Conservation (phyloP, 1,139 yeast genomes). For the Ogataea hybrid region DNA sequence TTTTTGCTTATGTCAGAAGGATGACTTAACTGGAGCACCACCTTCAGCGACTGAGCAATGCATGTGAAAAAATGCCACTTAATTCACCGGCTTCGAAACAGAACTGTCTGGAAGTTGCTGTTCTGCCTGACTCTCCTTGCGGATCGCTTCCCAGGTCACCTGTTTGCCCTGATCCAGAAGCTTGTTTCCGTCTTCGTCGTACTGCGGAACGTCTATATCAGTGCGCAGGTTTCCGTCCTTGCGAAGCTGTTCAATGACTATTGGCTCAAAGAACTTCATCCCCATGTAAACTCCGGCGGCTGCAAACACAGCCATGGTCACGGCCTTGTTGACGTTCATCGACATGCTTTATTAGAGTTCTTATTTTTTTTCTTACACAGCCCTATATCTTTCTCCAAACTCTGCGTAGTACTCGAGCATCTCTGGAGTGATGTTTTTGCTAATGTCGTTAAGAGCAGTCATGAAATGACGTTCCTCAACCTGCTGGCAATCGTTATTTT, state of each 20-base stretch:
- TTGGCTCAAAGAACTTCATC: conserved; percentile 69
- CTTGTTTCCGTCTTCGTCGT: conserved; percentile 40
- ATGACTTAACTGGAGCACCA: neutral
- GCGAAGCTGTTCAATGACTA: conserved; percentile 63
- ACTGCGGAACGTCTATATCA: conserved; percentile 53
- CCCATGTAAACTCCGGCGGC: conserved; percentile 43
- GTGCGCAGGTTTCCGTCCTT: conserved; percentile 65
- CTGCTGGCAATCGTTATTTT: conserved; percentile 49
- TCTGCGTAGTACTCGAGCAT: conserved; percentile 74
- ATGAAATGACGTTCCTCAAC: conserved; percentile 70
- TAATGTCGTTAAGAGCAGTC: conserved; percentile 62
- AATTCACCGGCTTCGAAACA: neutral
- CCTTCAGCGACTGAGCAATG: neutral
- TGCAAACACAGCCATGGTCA: conserved; percentile 24
- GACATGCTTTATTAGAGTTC: conserved; percentile 11
- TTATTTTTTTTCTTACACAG: conserved; percentile 10
- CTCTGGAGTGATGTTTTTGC: conserved; percentile 77
- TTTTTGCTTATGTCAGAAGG: conserved; percentile 9
- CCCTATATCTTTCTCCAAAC: conserved; percentile 46
- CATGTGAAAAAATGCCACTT: neutral
- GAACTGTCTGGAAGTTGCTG: neutral
- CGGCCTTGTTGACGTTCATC: conserved; percentile 13
- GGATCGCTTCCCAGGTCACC: conserved; percentile 21
- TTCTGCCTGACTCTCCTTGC: conserved; percentile 19
- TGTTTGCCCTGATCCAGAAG: conserved; percentile 20